These are phyloP conservation scores for Colletotrichum musae DNA, from an alignment of 2,329 filamentous ascomycete genomes.

Conservation along the genomic window DNA sequence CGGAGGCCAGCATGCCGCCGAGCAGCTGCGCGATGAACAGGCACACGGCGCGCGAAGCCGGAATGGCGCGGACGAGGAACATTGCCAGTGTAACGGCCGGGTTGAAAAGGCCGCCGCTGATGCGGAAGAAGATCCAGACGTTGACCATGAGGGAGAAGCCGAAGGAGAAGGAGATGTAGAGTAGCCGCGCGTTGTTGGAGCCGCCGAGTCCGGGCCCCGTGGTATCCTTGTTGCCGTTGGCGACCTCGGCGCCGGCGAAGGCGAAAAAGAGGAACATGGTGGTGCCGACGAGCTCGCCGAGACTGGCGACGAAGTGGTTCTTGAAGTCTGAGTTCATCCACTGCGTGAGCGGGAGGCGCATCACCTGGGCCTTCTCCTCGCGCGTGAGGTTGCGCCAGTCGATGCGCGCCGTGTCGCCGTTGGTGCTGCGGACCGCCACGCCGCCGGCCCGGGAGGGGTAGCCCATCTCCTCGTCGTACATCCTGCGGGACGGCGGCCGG, in stretches of 20 bases:
- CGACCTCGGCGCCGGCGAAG: slow-evolving; percentile 57
- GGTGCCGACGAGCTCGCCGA: slow-evolving; percentile 58
- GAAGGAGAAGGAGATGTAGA: slow-evolving; percentile 59
- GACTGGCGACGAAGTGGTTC: slow-evolving; percentile 57
- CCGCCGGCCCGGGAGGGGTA: slow-evolving; percentile 26
- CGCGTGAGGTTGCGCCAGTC: slow-evolving; percentile 56
- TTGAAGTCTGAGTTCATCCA: slow-evolving; percentile 64
- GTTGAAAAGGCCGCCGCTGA: slow-evolving; percentile 57
- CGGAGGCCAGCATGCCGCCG: slow-evolving; percentile 60
- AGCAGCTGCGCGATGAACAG: slow-evolving; percentile 67
- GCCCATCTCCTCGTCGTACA: slow-evolving; percentile 41
- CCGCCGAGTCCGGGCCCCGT: slow-evolving; percentile 59
- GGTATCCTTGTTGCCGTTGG: slow-evolving; percentile 58
- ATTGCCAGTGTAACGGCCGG: slow-evolving; percentile 65
- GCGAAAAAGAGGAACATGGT: slow-evolving; percentile 61
- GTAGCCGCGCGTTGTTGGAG: slow-evolving; percentile 58
- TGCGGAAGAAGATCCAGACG: slow-evolving; percentile 64
- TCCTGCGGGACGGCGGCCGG: slow-evolving; percentile 35
- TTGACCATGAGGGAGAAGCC: slow-evolving; percentile 62
- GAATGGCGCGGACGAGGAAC: slow-evolving; percentile 64
- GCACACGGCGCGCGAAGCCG: slow-evolving; percentile 58
- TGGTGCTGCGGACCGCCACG: slow-evolving; percentile 30
- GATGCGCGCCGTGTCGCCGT: slow-evolving; percentile 45
- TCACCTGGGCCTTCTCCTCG: slow-evolving; percentile 58
- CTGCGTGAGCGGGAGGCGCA: slow-evolving; percentile 60